These are phyloP conservation scores for Salvia miltiorrhiza DNA, from an alignment of 257 asterid genomes.

Conservation along the genomic window DNA sequence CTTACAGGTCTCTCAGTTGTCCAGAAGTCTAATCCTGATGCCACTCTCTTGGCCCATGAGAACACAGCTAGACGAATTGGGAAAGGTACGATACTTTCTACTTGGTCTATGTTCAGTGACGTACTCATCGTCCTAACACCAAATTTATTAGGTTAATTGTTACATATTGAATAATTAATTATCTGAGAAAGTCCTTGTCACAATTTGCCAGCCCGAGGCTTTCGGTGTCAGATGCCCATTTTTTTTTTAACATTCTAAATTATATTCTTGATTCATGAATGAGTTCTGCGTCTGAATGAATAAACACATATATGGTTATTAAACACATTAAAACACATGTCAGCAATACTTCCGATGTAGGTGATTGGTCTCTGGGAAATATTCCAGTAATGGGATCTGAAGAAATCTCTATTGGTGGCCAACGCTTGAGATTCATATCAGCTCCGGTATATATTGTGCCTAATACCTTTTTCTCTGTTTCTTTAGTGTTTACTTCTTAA, in stretches of 20 bases:
- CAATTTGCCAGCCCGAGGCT: not conserved
- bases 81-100: conserved; percentile 47
- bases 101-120: not conserved
- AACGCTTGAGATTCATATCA: conserved; percentile 61
- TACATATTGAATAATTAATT: not conserved
- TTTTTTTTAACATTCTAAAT: not conserved
- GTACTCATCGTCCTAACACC: not conserved
- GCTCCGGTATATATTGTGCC: conserved; percentile 61
- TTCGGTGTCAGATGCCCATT: not conserved
- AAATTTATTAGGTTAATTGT: not conserved
- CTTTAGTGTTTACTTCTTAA: conserved; percentile 1
- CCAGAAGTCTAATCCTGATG: conserved; percentile 81
- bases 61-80: conserved; percentile 61
- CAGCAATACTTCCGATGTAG: conserved; percentile 39
- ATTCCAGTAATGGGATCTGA: conserved; percentile 70
- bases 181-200: not conserved
- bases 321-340: conserved; percentile 14
- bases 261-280: not conserved
- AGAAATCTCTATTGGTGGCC: conserved; percentile 82
- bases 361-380: conserved; percentile 76
- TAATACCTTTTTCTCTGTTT: not conserved
- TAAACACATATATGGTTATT: not conserved
- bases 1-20: conserved; percentile 80
- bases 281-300: conserved; percentile 2
- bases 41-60: conserved; percentile 78